These are phyloP conservation scores for Solanum virginianum DNA, from an alignment of 257 asterid species.

Conservation along the genomic window DNA sequence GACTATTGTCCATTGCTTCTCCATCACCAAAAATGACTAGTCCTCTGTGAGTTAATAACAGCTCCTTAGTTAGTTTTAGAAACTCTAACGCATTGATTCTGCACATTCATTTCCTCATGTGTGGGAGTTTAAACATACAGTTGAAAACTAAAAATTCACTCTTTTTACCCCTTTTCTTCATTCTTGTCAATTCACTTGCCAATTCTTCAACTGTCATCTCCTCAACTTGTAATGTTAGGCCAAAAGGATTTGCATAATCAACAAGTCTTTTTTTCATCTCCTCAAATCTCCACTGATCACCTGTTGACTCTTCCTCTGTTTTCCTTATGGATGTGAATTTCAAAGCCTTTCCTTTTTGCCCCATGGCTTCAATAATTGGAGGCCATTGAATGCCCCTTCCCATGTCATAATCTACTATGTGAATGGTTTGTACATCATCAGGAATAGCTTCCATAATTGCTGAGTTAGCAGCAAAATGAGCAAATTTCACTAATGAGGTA, in stretches of 20 bases:
- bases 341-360: conserved; percentile 17
- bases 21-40: conserved; percentile 53
- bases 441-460: conserved; percentile 29
- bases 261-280: conserved; percentile 35
- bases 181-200: conserved; percentile 16
- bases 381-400: conserved; percentile 42
- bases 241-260: conserved; percentile 29
- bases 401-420: conserved; percentile 24
- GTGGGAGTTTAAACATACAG: conserved; percentile 59
- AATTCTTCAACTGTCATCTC: conserved; percentile 27
- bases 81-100: conserved; percentile 27
- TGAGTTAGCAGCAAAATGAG: conserved; percentile 27
- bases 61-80: conserved; percentile 27
- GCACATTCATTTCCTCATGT: conserved; percentile 37
- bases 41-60: conserved; percentile 18
- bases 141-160: conserved; percentile 54
- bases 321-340: conserved; percentile 37
- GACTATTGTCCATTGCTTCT: conserved; percentile 19
- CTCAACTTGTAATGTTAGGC: conserved; percentile 30
- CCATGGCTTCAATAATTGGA: conserved; percentile 40
- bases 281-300: conserved; percentile 26
- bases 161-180: conserved; percentile 9
- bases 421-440: neutral
- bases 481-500: conserved; percentile 21
- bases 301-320: conserved; percentile 12